Percentiles rank a stretch among this genome's conserved stretches.
phyloP scores from a whole-genome alignment of 1,284 basidiomycete genomes.

The Ganoderma boninense region DNA sequence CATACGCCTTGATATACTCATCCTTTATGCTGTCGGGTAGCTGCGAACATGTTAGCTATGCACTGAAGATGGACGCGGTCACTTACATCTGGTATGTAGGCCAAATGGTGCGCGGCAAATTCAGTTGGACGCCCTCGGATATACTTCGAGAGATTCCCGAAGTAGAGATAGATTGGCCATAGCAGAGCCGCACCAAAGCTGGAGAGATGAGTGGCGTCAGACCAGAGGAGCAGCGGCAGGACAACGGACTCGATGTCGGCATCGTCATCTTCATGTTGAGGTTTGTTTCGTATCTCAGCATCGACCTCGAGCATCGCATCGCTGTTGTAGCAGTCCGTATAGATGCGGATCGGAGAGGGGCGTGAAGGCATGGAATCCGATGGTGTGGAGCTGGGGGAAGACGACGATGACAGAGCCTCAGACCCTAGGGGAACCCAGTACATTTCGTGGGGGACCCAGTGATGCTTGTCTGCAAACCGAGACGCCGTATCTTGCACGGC shows the following conservation, averaged over 20 bases:
- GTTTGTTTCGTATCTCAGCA: background rate
- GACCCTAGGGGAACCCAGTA: background rate
- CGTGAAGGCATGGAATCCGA: background rate
- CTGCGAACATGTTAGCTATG: constrained; percentile 5
- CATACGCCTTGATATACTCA: constrained; percentile 25
- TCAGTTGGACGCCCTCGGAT: constrained; percentile 26
- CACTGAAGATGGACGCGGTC: no score
- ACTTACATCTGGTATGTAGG: constrained; percentile 42
- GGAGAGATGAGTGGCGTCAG: constrained; percentile 31
- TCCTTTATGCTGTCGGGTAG: constrained; percentile 42
- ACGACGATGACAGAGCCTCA: background rate
- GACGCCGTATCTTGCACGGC: background rate
- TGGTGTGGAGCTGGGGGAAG: background rate
- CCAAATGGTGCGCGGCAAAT: constrained; percentile 34
- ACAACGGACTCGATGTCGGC: constrained; percentile 27
- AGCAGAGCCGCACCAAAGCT: constrained; percentile 27
- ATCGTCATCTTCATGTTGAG: constrained; percentile 14
- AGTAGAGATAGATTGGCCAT: constrained; percentile 18
- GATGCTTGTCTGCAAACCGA: background rate
- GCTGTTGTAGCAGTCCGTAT: constrained; percentile 1
- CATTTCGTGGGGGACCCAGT: background rate
- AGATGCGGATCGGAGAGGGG: background rate
- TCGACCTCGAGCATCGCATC: background rate
- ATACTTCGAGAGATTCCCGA: constrained; percentile 38
- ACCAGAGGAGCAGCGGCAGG: constrained; percentile 26